Base-by-base conservation (phyloP, 2,329 filamentous ascomycete species). In the Westerdykella aurantiaca region DNA sequence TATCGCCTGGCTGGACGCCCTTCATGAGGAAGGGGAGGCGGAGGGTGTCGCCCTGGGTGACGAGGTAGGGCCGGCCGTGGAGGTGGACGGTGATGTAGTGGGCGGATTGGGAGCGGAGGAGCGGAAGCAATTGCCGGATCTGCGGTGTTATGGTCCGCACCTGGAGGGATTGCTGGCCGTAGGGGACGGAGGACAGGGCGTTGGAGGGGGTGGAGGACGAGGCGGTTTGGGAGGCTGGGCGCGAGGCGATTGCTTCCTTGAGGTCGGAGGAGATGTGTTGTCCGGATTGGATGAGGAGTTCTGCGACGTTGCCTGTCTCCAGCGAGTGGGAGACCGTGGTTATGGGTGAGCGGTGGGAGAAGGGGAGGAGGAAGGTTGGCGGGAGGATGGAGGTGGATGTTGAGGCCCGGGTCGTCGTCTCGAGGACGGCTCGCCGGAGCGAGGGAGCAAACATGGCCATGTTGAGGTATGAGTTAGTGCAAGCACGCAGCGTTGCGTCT, bases 41-140 rank as follows among this genome's bases (percentile, higher is more conserved):
- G 6, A 76, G 38, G 0, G 67, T 71, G 48, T 76, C 73, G 54
- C 73, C 73, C 42, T 62, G 55, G 6, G 85, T 89, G 52, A 93
- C 77, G 25, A 93, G 84, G 72, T 91, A 93, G 6, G 86, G 85
- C 42, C 78, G 80, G 23, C 81, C 85, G 70, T 93, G 84, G 69
- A 94, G 83, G 70, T 89, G 86, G 44, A 85, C 74, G 37, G 83
- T 87, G 61, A 88, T 80, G 74, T 91, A 93, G 76, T 88, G 85
- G 17, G 76, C 73, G 3, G 83, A 80, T 70, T 93, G 87, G 10
- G 83, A 77, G 55, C 77, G 78, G 38, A 93, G 80, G 38, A 88
- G 74, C 1, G 86, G 85, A 23, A 89, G 79, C 38, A 88, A 76
- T 48, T 75, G 62, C 51, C 72, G 73, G 49, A 86, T 74, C 1